Evolutionary conservation across 768 basidiomycete species (phyloP), one percentile per base, ranked within the genome.

Genomic region (Mycena alexandri): DNA sequence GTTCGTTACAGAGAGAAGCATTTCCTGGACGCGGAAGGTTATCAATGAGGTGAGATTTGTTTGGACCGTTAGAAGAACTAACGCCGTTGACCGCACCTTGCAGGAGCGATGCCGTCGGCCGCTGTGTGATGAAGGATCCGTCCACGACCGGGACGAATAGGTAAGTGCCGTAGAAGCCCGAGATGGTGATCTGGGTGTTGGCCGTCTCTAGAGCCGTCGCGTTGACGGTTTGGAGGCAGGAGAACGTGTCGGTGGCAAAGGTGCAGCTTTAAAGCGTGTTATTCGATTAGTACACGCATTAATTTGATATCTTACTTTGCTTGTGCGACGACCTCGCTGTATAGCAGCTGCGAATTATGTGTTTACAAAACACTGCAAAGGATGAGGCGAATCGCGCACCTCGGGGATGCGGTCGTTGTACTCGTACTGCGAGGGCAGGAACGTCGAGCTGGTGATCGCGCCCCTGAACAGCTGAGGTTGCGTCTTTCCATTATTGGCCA

Each of bases 391-490:
- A 11, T n/a, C 3, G 38, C 38, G 19, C n/a, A 78, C 69, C 62
- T 73, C 72, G 9, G 79, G 75, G 46, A 80, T 75, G 16, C 33
- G 54, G 60, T 78, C 76, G 53, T 81, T 75, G 67, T 73, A 82
- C 1, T 68, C 24, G 29, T 82, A 81, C 50, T 81, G 80, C 6
- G 77, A 76, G 0, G 79, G 75, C 29, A 82, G 58, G 70, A 71
- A 79, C 0, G 73, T 72, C 4, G 80, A 81, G 52, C 79, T 80
- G 9, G 79, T 77, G 10, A 81, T 78, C 5, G 76, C 79, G 17
- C 46, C 69, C 42, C 70, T 67, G 61, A 81, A 81, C 0, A 81
- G 55, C 17, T 74, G 73, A 0, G 79, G 80, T 42, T 76, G 52
- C 0, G 78, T 81, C 41, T 75, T 69, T 6, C 80, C 80, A 12